A percentile compares a stretch with the other conserved stretches of the same genome.
Evolutionary conservation across 2,329 filamentous ascomycete species (phyloP).

Genomic region (Neonectria sp.): DNA sequence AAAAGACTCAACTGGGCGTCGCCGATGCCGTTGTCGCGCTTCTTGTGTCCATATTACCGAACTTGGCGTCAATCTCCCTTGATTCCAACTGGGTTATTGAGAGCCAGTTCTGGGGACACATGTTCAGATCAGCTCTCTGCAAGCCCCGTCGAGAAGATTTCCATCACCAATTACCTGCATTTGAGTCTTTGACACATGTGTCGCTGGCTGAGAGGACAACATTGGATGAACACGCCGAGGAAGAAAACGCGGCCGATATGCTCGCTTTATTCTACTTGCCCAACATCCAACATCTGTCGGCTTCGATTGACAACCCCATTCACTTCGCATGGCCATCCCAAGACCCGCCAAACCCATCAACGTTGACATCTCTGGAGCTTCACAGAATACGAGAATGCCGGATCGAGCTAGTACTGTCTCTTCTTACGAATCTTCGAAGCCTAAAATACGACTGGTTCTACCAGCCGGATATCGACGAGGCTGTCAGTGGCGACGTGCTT

Average conservation of each 20-base stretch:
- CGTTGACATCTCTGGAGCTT: constrained; percentile 18
- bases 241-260: constrained; percentile 20
- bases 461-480: constrained; percentile 11
- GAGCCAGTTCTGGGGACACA: background rate
- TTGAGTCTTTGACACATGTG: constrained; percentile 1
- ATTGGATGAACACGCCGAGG: background rate
- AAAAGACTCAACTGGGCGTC: background rate
- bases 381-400: constrained; percentile 25
- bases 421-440: background rate
- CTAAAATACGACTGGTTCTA: constrained; percentile 31
- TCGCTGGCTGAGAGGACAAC: background rate
- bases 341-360: background rate
- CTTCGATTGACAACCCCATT: constrained; percentile 29
- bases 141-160: background rate
- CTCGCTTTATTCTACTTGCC: constrained; percentile 16
- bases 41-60: constrained; percentile 15
- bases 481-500: background rate
- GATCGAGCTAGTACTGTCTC: constrained; percentile 20
- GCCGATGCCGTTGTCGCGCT: constrained; percentile 28
- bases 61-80: constrained; percentile 14
- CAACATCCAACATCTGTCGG: constrained; percentile 5
- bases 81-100: constrained; percentile 15
- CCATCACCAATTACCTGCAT: background rate
- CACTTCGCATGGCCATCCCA: constrained; percentile 23
- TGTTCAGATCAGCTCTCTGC: constrained; percentile 24